Evolutionary conservation across 345 rosid genomes (phyloP).

Genomic region (rapeseed (Brassica napus)): DNA sequence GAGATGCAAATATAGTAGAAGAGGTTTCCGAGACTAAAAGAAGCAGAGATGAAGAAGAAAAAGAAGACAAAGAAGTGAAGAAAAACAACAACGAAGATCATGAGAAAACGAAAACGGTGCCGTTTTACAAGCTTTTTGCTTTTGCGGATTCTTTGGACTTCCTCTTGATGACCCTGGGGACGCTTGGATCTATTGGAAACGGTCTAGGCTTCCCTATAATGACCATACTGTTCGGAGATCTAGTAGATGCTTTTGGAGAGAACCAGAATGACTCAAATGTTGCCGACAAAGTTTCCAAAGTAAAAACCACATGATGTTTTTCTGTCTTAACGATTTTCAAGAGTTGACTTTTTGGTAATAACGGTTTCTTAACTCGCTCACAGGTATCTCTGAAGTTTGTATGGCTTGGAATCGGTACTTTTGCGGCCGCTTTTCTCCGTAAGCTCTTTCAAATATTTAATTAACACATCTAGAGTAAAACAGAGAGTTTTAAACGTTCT

Average conservation of each 20-base stretch:
- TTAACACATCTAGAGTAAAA: background rate
- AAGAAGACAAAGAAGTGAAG: slow-evolving; percentile 43
- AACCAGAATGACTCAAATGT: slow-evolving; percentile 49
- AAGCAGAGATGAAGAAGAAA: slow-evolving; percentile 32
- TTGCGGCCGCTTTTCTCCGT: slow-evolving; percentile 73
- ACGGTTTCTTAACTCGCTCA: slow-evolving; percentile 3
- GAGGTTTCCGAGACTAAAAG: slow-evolving; percentile 21
- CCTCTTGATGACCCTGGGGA: slow-evolving; percentile 65
- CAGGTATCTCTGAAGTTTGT: slow-evolving; percentile 77
- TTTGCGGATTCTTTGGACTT: slow-evolving; percentile 71
- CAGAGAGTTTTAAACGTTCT: slow-evolving; percentile 11
- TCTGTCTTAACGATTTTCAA: background rate
- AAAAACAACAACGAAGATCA: slow-evolving; percentile 44
- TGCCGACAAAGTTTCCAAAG: slow-evolving; percentile 56
- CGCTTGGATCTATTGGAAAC: slow-evolving; percentile 69
- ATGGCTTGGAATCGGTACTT: slow-evolving; percentile 71
- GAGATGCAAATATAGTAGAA: slow-evolving; percentile 14
- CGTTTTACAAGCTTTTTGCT: slow-evolving; percentile 70
- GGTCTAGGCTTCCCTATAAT: slow-evolving; percentile 72
- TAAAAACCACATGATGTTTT: slow-evolving; percentile 33
- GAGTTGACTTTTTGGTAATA: background rate
- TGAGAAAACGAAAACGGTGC: slow-evolving; percentile 58
- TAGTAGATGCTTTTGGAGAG: slow-evolving; percentile 60
- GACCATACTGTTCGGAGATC: slow-evolving; percentile 77
- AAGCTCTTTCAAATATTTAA: slow-evolving; percentile 37